Evolutionary conservation across 23 red algal species (phyloP).

Genomic region (Pyropia haitanensis): DNA sequence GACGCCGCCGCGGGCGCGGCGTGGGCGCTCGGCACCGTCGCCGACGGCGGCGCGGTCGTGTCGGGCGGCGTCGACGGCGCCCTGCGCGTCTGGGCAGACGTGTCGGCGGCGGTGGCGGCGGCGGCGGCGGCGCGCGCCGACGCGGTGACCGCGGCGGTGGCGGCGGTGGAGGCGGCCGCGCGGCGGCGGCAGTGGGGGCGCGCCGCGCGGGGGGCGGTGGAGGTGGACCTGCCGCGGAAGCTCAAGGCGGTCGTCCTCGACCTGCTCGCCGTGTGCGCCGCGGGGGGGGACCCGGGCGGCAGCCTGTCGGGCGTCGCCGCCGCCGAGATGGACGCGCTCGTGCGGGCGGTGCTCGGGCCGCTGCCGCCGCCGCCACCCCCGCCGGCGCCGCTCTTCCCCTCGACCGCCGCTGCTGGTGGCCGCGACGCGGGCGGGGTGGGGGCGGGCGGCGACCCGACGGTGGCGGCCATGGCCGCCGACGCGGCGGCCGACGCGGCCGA

Average conservation of each 20-base stretch:
- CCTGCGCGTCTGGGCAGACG: slow-evolving; percentile 56
- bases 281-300: slow-evolving; percentile 4
- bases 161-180: slow-evolving; percentile 36
- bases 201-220: slow-evolving; percentile 36
- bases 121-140: slow-evolving; percentile 13
- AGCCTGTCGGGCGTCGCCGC: no score
- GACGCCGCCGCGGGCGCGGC: slow-evolving; percentile 57
- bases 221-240: slow-evolving; percentile 56
- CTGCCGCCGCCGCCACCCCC: slow-evolving; percentile 9
- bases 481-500: no score
- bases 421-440: background rate
- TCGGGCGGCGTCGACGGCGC: slow-evolving; percentile 57
- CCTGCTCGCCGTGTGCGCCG: slow-evolving; percentile 11
- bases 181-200: slow-evolving; percentile 23
- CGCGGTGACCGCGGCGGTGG: slow-evolving; percentile 19
- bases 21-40: slow-evolving; percentile 34
- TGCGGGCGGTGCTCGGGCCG: slow-evolving; percentile 6
- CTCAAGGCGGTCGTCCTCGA: slow-evolving; percentile 41
- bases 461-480: no score
- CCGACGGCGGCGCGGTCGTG: slow-evolving; percentile 40
- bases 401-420: background rate
- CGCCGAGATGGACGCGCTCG: no score
- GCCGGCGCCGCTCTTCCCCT: background rate
- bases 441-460: background rate
- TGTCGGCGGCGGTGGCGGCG: slow-evolving; percentile 1